A percentile compares a stretch with the other conserved stretches of the same genome.
Evolutionary conservation across 2,329 filamentous ascomycete genomes (phyloP).

Genomic region (Rutstroemia sp.): DNA sequence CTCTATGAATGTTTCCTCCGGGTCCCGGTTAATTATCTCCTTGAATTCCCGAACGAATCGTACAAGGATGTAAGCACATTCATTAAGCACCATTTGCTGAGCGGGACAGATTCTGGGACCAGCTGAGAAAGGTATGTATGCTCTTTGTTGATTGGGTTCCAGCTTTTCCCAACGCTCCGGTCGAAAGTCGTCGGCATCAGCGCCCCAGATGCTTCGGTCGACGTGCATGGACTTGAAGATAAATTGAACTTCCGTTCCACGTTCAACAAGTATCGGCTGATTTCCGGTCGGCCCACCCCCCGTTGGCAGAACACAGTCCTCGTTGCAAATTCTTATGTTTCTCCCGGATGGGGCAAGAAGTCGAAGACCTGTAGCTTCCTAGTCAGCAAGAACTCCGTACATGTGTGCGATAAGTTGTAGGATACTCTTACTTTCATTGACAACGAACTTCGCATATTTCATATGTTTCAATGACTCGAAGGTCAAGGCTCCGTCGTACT

Average conservation of each 20-base stretch:
- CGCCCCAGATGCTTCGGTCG: conserved; percentile 30
- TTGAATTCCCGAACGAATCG: neutral
- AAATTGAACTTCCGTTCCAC: conserved; percentile 14
- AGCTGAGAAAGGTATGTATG: neutral
- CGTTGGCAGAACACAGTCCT: conserved; percentile 13
- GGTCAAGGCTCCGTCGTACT: neutral
- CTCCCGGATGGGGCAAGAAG: neutral
- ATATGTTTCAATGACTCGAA: conserved; percentile 38
- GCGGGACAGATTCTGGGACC: neutral
- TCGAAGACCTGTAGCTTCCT: neutral
- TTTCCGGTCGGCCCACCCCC: conserved; percentile 18
- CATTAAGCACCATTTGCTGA: neutral
- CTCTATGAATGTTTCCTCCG: neutral
- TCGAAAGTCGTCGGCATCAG: conserved; percentile 30
- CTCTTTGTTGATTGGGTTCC: neutral
- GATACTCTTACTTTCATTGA: conserved; percentile 39
- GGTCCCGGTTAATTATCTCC: neutral
- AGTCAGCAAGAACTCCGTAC: no score
- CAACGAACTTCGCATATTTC: conserved; percentile 45
- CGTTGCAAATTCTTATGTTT: neutral
- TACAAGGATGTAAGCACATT: neutral
- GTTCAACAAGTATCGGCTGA: conserved; percentile 19
- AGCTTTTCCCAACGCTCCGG: conserved; percentile 33
- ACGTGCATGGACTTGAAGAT: conserved; percentile 31
- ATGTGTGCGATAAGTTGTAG: no score